Conservation (phyloP, 2,329 filamentous ascomycete genomes). For the Calonectria pauciramosa region DNA sequence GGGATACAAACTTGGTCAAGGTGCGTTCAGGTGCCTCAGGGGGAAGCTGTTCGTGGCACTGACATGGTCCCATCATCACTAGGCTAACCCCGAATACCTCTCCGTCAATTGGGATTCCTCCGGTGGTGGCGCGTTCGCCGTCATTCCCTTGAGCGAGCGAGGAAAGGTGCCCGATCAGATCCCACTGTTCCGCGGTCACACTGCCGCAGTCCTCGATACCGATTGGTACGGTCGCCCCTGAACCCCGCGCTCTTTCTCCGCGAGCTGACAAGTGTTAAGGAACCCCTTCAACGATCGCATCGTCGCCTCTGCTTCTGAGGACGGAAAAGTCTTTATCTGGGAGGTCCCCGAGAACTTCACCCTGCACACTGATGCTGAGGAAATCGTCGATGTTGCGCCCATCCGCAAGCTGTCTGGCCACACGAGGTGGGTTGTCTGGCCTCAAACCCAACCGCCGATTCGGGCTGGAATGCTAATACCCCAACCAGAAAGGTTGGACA, state of each 20-base stretch:
- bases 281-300: slow-evolving; percentile 96
- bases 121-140: slow-evolving; percentile 96
- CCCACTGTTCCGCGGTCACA: slow-evolving; percentile 96
- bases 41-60: slow-evolving; percentile 24
- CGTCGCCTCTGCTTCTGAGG: slow-evolving; percentile 94
- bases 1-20: slow-evolving; percentile 99
- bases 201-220: slow-evolving; percentile 94
- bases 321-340: slow-evolving; percentile 98
- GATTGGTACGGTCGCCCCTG: slow-evolving; percentile 79
- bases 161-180: slow-evolving; percentile 94
- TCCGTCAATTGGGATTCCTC: slow-evolving; percentile 99
- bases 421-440: slow-evolving; percentile 72
- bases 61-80: slow-evolving; percentile 43
- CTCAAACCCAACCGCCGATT: neutral
- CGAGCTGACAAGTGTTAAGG: slow-evolving; percentile 61
- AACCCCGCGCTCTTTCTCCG: slow-evolving; percentile 16
- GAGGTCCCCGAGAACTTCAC: slow-evolving; percentile 91
- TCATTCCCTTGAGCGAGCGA: slow-evolving; percentile 90
- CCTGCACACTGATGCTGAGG: slow-evolving; percentile 86
- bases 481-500: slow-evolving; percentile 91
- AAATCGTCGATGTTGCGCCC: slow-evolving; percentile 85
- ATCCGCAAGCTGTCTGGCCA: slow-evolving; percentile 88
- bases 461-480: slow-evolving; percentile 31
- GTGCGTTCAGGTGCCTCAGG: slow-evolving; percentile 62
- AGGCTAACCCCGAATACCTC: slow-evolving; percentile 96